Base-by-base conservation (phyloP, 2,329 filamentous ascomycete species). In the Colletotrichum shisoi region DNA sequence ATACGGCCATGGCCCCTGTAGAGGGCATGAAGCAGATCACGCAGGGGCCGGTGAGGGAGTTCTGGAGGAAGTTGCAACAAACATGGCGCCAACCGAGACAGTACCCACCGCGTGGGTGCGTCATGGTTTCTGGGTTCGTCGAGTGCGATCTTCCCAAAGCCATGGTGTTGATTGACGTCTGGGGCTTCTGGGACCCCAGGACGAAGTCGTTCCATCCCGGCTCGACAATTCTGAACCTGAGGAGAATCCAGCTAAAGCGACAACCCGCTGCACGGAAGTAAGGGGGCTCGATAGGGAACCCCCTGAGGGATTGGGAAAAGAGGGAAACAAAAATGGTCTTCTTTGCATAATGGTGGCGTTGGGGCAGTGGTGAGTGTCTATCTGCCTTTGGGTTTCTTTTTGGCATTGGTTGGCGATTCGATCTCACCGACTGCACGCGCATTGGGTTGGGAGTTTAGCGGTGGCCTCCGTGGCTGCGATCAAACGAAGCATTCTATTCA, bases 181-280 rank as follows among this genome's bases (percentile, higher is more conserved):
- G 75, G 12, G 83, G 80, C 2, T 86, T 82, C 74, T 89, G 85
- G 75, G 81, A 89, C 72, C 85, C 86, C 1, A 84, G 85, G 73
- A 81, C 80, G 46, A 79, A 80, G 68, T 78, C 76, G 52, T 85
- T 80, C 58, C 79, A 72, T 44, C 11, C 34, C 4, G 45, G 42
- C 1, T 70, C 68, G 4, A 64, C 63, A 51, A 31, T 27, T 17
- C 60, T 70, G 57, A 53, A 34, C 17, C 21, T 69, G n/a, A 53
- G 71, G 24, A 66, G 71, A 15, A 57, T 71, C 15, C 59, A 69
- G 21, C 67, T 70, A 46, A 72, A 72, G 65, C 56, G 69, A 8
- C 70, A 72, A 53, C 39, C 60, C 4, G 68, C 69, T 39, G 39
- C 37, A 11, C 39, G 57, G 13, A 13, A 45, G 15, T 68, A 39